Conservation (phyloP, 352 stramenopile species). For the Phytophthora agathidicida region DNA sequence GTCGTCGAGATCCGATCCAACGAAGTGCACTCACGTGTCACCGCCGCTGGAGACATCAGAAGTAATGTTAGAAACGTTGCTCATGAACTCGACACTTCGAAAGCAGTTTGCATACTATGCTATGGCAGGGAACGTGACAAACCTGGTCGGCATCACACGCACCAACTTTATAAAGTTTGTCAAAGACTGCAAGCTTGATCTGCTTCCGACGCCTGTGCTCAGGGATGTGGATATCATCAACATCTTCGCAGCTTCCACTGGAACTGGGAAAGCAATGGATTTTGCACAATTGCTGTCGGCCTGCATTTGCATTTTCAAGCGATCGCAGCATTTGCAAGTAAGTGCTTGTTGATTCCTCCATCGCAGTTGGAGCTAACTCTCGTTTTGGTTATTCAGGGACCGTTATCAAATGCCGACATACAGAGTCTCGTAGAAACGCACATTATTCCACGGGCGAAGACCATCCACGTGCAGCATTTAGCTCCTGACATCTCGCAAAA, state of each 20-base stretch:
- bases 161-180: conserved; percentile 73
- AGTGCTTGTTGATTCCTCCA: neutral
- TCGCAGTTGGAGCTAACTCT: neutral
- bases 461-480: conserved; percentile 65
- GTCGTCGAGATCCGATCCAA: neutral
- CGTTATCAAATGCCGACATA: conserved; percentile 33
- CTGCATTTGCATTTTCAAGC: conserved; percentile 53
- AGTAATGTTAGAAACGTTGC: conserved; percentile 30
- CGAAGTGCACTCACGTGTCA: neutral
- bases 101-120: conserved; percentile 76
- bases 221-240: conserved; percentile 64
- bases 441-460: conserved; percentile 55
- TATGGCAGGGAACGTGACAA: conserved; percentile 64
- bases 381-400: conserved; percentile 3
- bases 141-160: conserved; percentile 65
- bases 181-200: conserved; percentile 61
- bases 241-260: conserved; percentile 47
- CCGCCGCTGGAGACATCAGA: conserved; percentile 11
- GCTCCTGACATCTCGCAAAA: conserved; percentile 69
- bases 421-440: conserved; percentile 56
- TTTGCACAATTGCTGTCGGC: conserved; percentile 60
- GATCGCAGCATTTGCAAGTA: conserved; percentile 36
- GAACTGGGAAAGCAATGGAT: conserved; percentile 47
- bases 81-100: conserved; percentile 63
- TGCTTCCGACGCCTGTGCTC: conserved; percentile 33